Evolutionary conservation across 495 filamentous ascomycete genomes (phyloP).

Genomic region (Xylaria cubensis): DNA sequence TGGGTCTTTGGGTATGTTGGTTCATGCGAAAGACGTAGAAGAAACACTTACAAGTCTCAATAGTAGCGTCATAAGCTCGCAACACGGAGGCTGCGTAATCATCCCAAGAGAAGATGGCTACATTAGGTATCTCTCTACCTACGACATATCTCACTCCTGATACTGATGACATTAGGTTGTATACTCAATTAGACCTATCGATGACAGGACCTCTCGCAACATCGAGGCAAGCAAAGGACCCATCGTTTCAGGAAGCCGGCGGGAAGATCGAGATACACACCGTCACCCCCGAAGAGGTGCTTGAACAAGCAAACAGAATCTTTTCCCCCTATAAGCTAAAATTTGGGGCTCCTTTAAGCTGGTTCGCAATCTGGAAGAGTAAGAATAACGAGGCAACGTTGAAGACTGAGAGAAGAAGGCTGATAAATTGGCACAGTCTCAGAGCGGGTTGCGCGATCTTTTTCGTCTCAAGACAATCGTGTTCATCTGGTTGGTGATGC

Average conservation of each 20-base stretch:
- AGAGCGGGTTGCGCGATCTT: slow-evolving; percentile 45
- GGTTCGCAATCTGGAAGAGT: slow-evolving; percentile 53
- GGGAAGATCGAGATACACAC: slow-evolving; percentile 42
- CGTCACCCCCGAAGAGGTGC: slow-evolving; percentile 46
- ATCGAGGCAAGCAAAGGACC: slow-evolving; percentile 33
- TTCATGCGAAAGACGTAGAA: background rate
- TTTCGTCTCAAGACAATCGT: slow-evolving; percentile 41
- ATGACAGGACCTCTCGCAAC: slow-evolving; percentile 30
- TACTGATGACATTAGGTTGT: slow-evolving; percentile 20
- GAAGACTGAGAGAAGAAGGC: background rate
- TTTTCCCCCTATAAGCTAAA: slow-evolving; percentile 46
- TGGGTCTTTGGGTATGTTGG: slow-evolving; percentile 43
- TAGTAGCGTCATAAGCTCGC: slow-evolving; percentile 33
- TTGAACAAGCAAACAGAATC: slow-evolving; percentile 46
- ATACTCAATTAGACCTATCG: slow-evolving; percentile 36
- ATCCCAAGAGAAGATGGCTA: slow-evolving; percentile 49
- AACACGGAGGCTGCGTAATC: slow-evolving; percentile 48
- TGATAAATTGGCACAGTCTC: slow-evolving; percentile 30
- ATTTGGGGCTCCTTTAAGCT: slow-evolving; percentile 45
- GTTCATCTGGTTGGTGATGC: slow-evolving; percentile 50
- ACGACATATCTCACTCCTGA: background rate
- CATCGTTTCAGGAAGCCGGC: slow-evolving; percentile 37
- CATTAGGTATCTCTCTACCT: slow-evolving; percentile 33
- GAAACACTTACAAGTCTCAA: background rate
- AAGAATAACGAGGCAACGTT: background rate